These are phyloP conservation scores for Cucurbitaria berberidis DNA, from an alignment of 2,329 filamentous ascomycete species.

Conservation along the genomic window DNA sequence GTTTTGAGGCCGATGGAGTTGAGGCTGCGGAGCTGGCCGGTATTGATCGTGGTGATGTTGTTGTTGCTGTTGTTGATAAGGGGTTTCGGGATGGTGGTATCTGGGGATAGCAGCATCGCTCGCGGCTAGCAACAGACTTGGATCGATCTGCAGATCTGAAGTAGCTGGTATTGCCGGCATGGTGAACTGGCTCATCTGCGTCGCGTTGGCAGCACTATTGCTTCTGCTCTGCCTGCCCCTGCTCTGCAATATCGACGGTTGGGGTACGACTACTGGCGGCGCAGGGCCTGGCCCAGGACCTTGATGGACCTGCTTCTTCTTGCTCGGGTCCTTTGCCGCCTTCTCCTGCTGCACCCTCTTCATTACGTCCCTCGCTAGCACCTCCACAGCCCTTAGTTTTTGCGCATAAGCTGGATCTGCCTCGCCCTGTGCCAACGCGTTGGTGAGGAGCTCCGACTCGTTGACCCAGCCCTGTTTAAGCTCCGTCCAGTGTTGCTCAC, in stretches of 20 bases:
- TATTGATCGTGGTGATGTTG: conserved; percentile 15
- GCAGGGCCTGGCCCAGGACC: conserved; percentile 54
- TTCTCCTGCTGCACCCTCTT: conserved; percentile 76
- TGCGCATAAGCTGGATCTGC: conserved; percentile 60
- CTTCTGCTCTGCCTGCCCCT: conserved; percentile 35
- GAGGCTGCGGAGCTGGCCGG: neutral
- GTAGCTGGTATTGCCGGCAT: conserved; percentile 40
- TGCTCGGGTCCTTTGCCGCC: conserved; percentile 60
- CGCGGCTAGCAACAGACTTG: conserved; percentile 65
- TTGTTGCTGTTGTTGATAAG: conserved; percentile 21
- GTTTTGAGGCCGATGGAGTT: conserved; percentile 18
- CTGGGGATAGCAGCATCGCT: conserved; percentile 53
- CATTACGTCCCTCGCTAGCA: conserved; percentile 76
- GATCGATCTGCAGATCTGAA: conserved; percentile 67
- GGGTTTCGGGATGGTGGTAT: conserved; percentile 16
- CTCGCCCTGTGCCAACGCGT: conserved; percentile 59
- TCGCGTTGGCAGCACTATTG: conserved; percentile 1
- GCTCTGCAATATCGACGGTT: conserved; percentile 28
- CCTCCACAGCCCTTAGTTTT: conserved; percentile 71
- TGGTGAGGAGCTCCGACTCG: conserved; percentile 61
- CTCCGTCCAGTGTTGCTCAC: conserved; percentile 72
- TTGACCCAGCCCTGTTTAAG: conserved; percentile 73
- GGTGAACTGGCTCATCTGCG: conserved; percentile 18
- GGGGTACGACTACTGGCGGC: conserved; percentile 29
- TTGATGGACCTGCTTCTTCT: conserved; percentile 49